Conservation (phyloP, 208 protist genomes). For the Leishmania turanica region DNA sequence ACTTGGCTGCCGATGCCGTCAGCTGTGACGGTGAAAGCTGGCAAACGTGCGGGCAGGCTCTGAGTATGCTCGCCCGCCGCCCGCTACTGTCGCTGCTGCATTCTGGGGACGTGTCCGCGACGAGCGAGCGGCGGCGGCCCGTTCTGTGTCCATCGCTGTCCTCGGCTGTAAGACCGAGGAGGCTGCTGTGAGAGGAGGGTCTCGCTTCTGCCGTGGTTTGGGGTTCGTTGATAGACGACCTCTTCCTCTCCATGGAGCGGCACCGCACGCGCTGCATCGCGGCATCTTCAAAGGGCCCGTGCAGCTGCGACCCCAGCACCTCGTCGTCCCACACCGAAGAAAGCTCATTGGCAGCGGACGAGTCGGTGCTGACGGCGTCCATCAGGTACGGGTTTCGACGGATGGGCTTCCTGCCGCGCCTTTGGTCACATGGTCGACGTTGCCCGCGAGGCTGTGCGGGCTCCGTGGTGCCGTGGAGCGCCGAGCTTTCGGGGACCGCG, state of each 20-base stretch:
- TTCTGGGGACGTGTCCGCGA: background rate
- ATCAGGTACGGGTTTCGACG: slow-evolving; percentile 16
- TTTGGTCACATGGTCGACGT: background rate
- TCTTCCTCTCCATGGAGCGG: background rate
- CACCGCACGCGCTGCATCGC: background rate
- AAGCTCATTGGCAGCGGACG: background rate
- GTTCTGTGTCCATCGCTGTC: background rate
- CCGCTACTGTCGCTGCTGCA: too few species aligned
- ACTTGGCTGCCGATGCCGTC: background rate
- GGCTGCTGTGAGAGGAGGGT: background rate
- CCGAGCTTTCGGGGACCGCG: background rate
- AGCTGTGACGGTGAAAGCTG: background rate
- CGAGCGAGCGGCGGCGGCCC: background rate
- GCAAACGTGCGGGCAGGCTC: too few species aligned
- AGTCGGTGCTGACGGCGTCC: slow-evolving; percentile 20
- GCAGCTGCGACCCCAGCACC: slow-evolving; percentile 5
- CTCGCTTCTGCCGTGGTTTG: background rate
- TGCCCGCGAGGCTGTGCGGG: background rate
- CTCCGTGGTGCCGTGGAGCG: background rate
- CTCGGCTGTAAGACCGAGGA: background rate
- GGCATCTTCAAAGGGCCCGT: slow-evolving; percentile 13
- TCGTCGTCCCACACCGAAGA: slow-evolving; percentile 17
- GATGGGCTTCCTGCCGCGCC: background rate
- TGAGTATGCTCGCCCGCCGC: background rate
- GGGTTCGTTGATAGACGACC: background rate